Evolutionary conservation across 2,329 filamentous ascomycete species (phyloP).

Genomic region (Parafenestella ontariensis): DNA sequence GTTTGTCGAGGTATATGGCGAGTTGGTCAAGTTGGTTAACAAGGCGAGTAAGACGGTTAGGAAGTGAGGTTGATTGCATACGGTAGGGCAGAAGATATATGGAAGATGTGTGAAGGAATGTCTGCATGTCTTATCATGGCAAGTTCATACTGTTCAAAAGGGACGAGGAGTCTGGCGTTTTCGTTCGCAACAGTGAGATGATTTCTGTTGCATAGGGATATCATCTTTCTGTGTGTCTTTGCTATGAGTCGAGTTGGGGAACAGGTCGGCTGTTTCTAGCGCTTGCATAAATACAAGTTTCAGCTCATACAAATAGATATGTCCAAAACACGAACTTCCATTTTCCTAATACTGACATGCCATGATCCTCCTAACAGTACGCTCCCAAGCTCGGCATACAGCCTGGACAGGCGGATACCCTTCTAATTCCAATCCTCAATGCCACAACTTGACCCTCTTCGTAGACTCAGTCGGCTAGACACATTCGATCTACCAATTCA

Average conservation of each 20-base stretch:
- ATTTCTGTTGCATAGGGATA: conserved; percentile 1
- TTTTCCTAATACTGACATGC: neutral
- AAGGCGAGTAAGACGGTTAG: conserved; percentile 66
- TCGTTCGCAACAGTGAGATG: conserved; percentile 15
- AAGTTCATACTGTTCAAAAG: conserved; percentile 25
- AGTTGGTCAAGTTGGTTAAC: conserved; percentile 64
- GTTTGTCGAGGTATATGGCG: conserved; percentile 62
- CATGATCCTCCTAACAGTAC: too few species aligned
- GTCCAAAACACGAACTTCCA: neutral
- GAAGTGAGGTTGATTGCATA: conserved; percentile 46
- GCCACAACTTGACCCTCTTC: too few species aligned
- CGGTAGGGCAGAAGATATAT: conserved; percentile 9
- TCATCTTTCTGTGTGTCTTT: neutral
- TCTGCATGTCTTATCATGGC: conserved; percentile 10
- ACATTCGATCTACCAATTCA: too few species aligned
- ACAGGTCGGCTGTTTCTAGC: neutral
- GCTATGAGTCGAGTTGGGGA: neutral
- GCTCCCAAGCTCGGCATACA: neutral
- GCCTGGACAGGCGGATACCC: too few species aligned
- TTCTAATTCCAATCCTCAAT: too few species aligned
- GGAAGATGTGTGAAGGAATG: neutral
- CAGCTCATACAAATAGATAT: neutral
- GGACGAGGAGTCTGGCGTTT: conserved; percentile 26
- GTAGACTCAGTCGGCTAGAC: too few species aligned
- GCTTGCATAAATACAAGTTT: neutral